Evolutionary conservation across 139 green algal species (phyloP), one percentile per base, ranked within the genome.

Genomic region (Zygnema cylindricum): DNA sequence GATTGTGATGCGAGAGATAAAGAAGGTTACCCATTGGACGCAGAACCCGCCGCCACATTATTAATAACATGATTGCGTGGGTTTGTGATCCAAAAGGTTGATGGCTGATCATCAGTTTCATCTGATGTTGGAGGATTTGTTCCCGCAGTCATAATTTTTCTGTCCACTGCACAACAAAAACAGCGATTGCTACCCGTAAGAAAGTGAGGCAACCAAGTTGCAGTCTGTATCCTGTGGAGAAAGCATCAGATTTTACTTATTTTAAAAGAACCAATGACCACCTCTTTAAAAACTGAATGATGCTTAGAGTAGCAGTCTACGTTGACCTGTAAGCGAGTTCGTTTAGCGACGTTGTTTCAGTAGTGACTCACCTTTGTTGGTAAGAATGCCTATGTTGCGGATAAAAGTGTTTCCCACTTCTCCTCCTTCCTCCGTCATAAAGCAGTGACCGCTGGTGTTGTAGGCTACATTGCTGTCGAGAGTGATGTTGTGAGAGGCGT

Each of bases 71-170:
- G 93, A 92, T 97, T 97, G 89, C 93, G 93, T 73, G 93, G 91
- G 90, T 96, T 95, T 38, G 93, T 95, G 86, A 96, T 93, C 95
- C 95, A 96, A 91, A 96, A 97, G 0, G 92, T 92, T n/a, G 95
- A 94, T 0, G 95, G 95, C n/a, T 89, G 93, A 16, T 93, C 94
- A 86, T 97, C 95, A 0, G 94, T 96, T 38, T 89, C 33, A 22
- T 82, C 41, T 2, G 82, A 63, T 7, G 49, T 63, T 63, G 49
- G 7, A 63, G 49, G 49, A 16, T 63, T 63, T 63, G 49, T 81
- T 36, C 36, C 16, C 43, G 73, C 16, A 21, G 21, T n/a, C 57
- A 30, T 30, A 73, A 30, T 30, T 73, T n/a, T 30, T n/a, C 30
- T 73, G 30, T 30, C 30, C 30, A 73, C 30, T 30, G 57, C 30